Evolutionary conservation across 345 rosid species (phyloP), one percentile per base, ranked within the genome.

Genomic region (Pistacia integerrima): DNA sequence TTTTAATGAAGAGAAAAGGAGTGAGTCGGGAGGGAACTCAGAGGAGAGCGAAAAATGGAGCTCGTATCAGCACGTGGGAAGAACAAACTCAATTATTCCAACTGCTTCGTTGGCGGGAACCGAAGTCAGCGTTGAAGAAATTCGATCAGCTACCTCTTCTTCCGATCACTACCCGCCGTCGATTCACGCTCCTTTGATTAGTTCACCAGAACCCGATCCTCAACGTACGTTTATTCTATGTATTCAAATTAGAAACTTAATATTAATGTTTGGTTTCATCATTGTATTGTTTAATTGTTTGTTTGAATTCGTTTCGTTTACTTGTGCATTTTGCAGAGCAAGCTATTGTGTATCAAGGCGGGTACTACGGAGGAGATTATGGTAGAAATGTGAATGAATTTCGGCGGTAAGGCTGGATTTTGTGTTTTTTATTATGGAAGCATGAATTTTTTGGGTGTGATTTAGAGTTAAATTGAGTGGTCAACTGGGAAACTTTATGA

Each of bases 61-160:
- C 74, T 83, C 97, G 9, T 95, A 95, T 64, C 92, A 90, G 82
- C 78, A 89, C 83, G 81, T 95, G n/a, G 93, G 90, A 17, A 84
- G 98, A 81, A 78, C 85, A 6, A 90, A 88, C 75, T 88, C 98
- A 0, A 83, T 77, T 55, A 84, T 92, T 75, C 94, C 91, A 13
- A 86, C 91, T 35, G 81, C 93, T 61, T 84, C 88, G 3, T 83
- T 88, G 85, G 90, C 88, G 70, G 97, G 91, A 77, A 83, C 89
- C 38, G 94, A 90, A 61, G 92, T 93, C 69, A 95, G 97, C 86
- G 89, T 90, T 58, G 94, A 87, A 2, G 99, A 95, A 82, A 86
- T 95, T 73, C 97, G 99, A 41, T 86, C 98, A 11, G 97, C 97
- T 11, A 80, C 87, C 59, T 80, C 90, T 13, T 79, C 69, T 54